Conservation (phyloP, 2,329 filamentous ascomycete genomes). For the Stemphylium vesicarium region DNA sequence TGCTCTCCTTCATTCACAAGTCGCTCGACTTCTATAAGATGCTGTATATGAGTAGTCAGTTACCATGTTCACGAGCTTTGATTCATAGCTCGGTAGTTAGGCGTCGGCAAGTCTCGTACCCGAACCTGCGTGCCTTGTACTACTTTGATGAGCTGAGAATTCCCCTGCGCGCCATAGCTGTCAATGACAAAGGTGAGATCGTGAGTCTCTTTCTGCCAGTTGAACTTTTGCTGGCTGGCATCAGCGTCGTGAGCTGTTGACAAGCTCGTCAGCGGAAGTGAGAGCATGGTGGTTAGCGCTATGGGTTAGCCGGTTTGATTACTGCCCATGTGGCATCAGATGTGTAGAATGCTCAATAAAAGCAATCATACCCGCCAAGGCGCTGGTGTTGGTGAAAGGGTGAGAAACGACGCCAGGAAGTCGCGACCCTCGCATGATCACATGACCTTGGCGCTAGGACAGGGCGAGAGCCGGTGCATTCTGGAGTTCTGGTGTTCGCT, state of each 20-base stretch:
- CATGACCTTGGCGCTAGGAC: conserved; percentile 21
- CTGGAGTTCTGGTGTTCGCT: conserved; percentile 41
- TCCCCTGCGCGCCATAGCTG: conserved; percentile 32
- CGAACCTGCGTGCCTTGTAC: conserved; percentile 50
- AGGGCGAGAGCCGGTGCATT: conserved; percentile 30
- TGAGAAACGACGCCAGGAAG: conserved; percentile 19
- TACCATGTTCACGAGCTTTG: not conserved
- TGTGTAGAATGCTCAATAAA: not conserved
- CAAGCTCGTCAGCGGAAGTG: conserved; percentile 40
- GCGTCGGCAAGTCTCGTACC: conserved; percentile 42
- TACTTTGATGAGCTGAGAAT: conserved; percentile 48
- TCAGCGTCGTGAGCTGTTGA: conserved; percentile 43
- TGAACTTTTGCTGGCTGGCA: conserved; percentile 35
- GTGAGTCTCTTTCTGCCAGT: conserved; percentile 45
- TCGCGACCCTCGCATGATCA: conserved; percentile 19
- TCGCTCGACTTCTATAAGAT: conserved; percentile 34
- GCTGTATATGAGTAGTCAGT: conserved; percentile 23
- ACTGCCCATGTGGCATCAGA: too few relatives aligned
- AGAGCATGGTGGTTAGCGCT: conserved; percentile 33
- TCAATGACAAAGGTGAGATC: conserved; percentile 45
- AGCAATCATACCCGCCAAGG: not conserved
- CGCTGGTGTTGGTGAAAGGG: not conserved
- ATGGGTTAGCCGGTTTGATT: not conserved
- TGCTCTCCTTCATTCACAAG: conserved; percentile 27
- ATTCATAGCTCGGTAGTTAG: not conserved